phyloP scores from a whole-genome alignment of 768 basidiomycete species.

The Clitopilus passeckerianus region DNA sequence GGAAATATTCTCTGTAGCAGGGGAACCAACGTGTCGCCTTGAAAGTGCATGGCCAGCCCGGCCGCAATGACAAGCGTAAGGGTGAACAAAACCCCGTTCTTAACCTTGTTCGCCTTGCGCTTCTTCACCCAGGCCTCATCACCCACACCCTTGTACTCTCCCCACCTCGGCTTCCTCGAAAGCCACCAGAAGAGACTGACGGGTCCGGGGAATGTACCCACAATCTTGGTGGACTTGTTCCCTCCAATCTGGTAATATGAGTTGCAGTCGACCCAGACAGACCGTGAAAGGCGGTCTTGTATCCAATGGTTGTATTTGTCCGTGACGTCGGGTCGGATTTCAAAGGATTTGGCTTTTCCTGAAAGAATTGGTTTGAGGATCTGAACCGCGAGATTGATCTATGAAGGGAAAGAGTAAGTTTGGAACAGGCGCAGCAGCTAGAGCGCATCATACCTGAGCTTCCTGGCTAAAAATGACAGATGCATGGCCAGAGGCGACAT shows the following conservation, averaged over 20 bases:
- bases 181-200: conserved; percentile 50
- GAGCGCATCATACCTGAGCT: conserved; percentile 35
- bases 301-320: conserved; percentile 49
- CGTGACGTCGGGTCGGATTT: conserved; percentile 40
- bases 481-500: conserved; percentile 52
- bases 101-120: conserved; percentile 15
- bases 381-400: conserved; percentile 47
- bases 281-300: conserved; percentile 37
- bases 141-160: conserved; percentile 34
- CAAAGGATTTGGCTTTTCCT: conserved; percentile 43
- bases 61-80: conserved; percentile 17
- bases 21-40: background rate
- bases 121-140: conserved; percentile 32
- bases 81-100: conserved; percentile 15
- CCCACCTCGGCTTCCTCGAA: conserved; percentile 34
- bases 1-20: background rate
- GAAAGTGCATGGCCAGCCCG: background rate
- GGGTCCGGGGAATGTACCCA: conserved; percentile 52
- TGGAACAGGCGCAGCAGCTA: conserved; percentile 4
- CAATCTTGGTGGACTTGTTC: conserved; percentile 33
- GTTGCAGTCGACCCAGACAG: conserved; percentile 49
- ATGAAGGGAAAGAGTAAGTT: conserved; percentile 5
- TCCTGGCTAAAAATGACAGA: conserved; percentile 55
- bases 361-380: conserved; percentile 48
- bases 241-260: conserved; percentile 45